Evolutionary conservation across 352 stramenopile species (phyloP).

Genomic region (Phytophthora brassicae): DNA sequence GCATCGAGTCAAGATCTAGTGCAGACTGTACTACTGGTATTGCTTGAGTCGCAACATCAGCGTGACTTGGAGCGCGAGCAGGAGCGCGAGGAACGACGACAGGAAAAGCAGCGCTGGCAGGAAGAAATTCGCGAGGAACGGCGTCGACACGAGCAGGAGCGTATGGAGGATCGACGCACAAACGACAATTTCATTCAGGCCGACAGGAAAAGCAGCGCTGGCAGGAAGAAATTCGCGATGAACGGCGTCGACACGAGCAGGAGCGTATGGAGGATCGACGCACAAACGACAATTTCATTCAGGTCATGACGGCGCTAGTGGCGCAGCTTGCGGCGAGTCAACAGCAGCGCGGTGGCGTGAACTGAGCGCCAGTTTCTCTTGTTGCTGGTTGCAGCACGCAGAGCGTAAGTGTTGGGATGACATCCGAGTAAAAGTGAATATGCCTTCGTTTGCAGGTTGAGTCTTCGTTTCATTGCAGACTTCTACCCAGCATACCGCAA

Average conservation of each 20-base stretch:
- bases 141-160: slow-evolving; percentile 30
- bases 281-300: slow-evolving; percentile 39
- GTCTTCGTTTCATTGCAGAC: background rate
- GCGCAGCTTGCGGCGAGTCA: slow-evolving; percentile 30
- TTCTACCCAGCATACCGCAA: too few species aligned
- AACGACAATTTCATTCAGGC: too few species aligned
- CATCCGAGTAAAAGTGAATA: slow-evolving; percentile 9
- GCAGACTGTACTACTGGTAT: slow-evolving; percentile 34
- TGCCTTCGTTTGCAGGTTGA: slow-evolving; percentile 31
- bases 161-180: slow-evolving; percentile 29
- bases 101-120: slow-evolving; percentile 28
- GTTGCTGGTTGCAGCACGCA: background rate
- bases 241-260: slow-evolving; percentile 28
- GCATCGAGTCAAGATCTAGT: slow-evolving; percentile 28
- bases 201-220: slow-evolving; percentile 30
- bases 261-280: slow-evolving; percentile 33
- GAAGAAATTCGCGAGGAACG: slow-evolving; percentile 34
- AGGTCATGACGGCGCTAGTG: slow-evolving; percentile 35
- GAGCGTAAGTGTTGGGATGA: background rate
- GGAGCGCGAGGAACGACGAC: slow-evolving; percentile 30
- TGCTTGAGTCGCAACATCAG: slow-evolving; percentile 37
- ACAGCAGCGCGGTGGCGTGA: slow-evolving; percentile 28
- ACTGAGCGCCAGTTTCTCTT: slow-evolving; percentile 6
- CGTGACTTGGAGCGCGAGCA: slow-evolving; percentile 34
- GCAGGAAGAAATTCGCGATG: slow-evolving; percentile 33